Evolutionary conservation across 2,329 filamentous ascomycete species (phyloP).

Genomic region (Hypoxylon sp.): DNA sequence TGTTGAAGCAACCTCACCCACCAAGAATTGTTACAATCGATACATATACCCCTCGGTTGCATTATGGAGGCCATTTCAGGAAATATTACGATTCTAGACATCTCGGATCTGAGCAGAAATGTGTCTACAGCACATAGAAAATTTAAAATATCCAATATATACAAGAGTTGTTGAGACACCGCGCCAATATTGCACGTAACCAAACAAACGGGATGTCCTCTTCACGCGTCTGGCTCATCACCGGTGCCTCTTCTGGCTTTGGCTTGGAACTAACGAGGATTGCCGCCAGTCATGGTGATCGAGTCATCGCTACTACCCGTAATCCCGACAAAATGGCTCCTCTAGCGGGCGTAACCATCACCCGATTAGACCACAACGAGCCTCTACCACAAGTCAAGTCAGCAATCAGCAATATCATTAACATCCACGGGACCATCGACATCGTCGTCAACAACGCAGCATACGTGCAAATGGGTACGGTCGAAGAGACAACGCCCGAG

Average conservation of each 20-base stretch:
- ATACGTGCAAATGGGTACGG: constrained; percentile 59
- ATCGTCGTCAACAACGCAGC: constrained; percentile 64
- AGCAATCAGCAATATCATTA: constrained; percentile 56
- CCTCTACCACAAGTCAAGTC: constrained; percentile 54
- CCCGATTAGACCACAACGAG: constrained; percentile 60
- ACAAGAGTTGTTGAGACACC: too few species aligned
- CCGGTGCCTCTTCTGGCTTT: constrained; percentile 63
- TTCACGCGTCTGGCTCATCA: constrained; percentile 63
- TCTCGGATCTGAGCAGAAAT: too few species aligned
- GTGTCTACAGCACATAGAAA: too few species aligned
- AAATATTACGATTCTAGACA: too few species aligned
- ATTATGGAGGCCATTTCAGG: too few species aligned
- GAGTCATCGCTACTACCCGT: constrained; percentile 60
- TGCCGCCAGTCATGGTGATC: constrained; percentile 61
- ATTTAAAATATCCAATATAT: too few species aligned
- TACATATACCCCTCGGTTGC: too few species aligned
- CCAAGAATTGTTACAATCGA: too few species aligned
- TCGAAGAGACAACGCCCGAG: constrained; percentile 57
- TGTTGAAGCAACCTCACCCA: too few species aligned
- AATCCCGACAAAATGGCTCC: constrained; percentile 55
- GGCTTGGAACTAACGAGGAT: constrained; percentile 62
- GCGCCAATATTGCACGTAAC: too few species aligned
- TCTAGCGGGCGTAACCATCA: constrained; percentile 48
- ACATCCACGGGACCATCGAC: constrained; percentile 59
- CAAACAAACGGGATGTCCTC: constrained; percentile 8